A percentile compares a stretch with the other conserved stretches of the same genome.
phyloP scores from a whole-genome alignment of 2,329 filamentous ascomycete genomes.

The Paecilomyces fulvus region DNA sequence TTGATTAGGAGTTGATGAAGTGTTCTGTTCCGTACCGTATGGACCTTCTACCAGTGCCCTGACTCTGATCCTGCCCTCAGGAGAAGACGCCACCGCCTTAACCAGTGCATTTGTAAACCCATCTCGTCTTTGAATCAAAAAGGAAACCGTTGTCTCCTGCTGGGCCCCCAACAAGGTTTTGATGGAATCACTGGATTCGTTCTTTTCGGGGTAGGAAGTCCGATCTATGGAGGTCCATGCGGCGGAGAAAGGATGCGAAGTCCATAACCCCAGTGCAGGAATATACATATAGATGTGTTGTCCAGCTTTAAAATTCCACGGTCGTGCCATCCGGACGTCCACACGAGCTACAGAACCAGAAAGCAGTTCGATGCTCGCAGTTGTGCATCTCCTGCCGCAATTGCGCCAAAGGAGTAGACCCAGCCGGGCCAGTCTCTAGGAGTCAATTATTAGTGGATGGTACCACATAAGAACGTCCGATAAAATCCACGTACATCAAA shows the following conservation, averaged over 20 bases:
- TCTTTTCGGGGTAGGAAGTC: constrained; percentile 14
- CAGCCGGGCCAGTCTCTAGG: constrained; percentile 37
- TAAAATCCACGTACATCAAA: constrained; percentile 20
- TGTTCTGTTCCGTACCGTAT: constrained; percentile 18
- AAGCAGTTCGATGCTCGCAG: constrained; percentile 47
- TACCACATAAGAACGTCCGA: constrained; percentile 8
- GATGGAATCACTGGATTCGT: constrained; percentile 21
- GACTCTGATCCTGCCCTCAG: constrained; percentile 16
- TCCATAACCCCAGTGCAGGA: constrained; percentile 36
- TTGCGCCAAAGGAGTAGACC: constrained; percentile 45
- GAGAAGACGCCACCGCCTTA: constrained; percentile 16
- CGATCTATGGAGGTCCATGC: constrained; percentile 27
- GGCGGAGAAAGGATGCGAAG: constrained; percentile 35
- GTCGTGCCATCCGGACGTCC: constrained; percentile 20
- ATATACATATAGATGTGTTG: constrained; percentile 51
- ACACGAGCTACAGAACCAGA: constrained; percentile 47
- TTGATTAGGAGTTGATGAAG: background rate
- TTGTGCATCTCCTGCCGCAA: constrained; percentile 37
- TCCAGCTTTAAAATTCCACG: constrained; percentile 33
- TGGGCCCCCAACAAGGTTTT: constrained; percentile 16
- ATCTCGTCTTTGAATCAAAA: constrained; percentile 24
- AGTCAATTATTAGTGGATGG: constrained; percentile 12
- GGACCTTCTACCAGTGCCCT: constrained; percentile 26
- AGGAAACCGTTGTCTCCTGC: constrained; percentile 21
- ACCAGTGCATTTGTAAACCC: constrained; percentile 26